A percentile compares a stretch with the other conserved stretches of the same genome.
Conservation (phyloP, 345 rosid genomes). For the Cardamine resedifolia region DNA sequence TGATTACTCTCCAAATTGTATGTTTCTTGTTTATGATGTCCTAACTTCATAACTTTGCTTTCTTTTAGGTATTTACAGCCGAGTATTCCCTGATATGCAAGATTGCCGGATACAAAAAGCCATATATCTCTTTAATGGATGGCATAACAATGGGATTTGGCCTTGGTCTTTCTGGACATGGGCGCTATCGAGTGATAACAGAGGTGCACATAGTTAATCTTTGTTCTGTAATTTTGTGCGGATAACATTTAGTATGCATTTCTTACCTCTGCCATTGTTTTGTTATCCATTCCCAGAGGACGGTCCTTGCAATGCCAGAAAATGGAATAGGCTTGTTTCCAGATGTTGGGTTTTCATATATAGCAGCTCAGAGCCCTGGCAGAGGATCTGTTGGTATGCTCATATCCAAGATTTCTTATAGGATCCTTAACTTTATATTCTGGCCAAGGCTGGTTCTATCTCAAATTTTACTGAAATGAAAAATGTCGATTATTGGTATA, state of each 20-base stretch:
- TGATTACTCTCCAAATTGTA: not conserved
- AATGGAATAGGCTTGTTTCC: conserved; percentile 97
- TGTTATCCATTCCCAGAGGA: conserved; percentile 35
- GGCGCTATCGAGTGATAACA: conserved; percentile 78
- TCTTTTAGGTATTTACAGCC: conserved; percentile 70
- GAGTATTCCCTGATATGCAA: conserved; percentile 90
- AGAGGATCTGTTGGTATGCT: conserved; percentile 83
- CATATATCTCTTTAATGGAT: conserved; percentile 89
- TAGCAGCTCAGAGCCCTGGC: conserved; percentile 91
- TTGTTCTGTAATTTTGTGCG: not conserved
- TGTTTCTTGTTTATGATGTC: conserved; percentile 18
- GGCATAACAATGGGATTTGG: conserved; percentile 98
- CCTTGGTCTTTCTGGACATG: conserved; percentile 91
- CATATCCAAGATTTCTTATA: not conserved
- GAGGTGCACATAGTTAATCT: conserved; percentile 52
- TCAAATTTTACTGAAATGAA: not conserved
- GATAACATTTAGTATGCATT: not conserved
- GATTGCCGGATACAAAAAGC: conserved; percentile 80
- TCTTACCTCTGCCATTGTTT: not conserved
- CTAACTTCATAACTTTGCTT: not conserved
- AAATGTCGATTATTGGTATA: not conserved
- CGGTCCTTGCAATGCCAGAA: conserved; percentile 97
- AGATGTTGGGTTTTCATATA: conserved; percentile 91
- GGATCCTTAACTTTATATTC: not conserved
- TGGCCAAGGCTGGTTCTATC: conserved; percentile 3